Evolutionary conservation across 139 green algal species (phyloP), one percentile per base, ranked within the genome.

Genomic region (Chlamydomonas applanata): DNA sequence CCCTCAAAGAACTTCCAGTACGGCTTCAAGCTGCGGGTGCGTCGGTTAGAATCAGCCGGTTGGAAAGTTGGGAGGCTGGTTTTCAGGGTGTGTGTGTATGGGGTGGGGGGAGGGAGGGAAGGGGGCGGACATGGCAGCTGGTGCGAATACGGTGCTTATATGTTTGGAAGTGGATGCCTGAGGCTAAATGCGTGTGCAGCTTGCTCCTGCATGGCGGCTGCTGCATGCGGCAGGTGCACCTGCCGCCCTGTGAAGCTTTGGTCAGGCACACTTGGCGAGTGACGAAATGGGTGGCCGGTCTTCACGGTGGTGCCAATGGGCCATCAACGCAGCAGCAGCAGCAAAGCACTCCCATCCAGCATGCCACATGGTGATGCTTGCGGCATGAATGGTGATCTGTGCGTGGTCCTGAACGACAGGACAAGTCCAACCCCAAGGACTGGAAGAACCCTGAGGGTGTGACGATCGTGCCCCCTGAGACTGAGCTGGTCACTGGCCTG

Each of bases 11-110:
- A 89, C 44, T 93, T 93, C 75, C 68, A 93, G 75, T 94, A 88
- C 70, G 90, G 85, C 9, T 93, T 93, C 81, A 94, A 94, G 74
- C 89, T 94, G 75, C 73, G 87, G 76, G 85, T 89, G 63, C 80
- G 82, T 30, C 4, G 30, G 30, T 49, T 19, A 1, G 34, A n/a
- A 11, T 7, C 63, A 27, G 22, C 22, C 27, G 24, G 40, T 14
- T 13, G 22, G 46, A 20, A 7, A 44, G n/a, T 34, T 49, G 40
- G 7, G 40, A 11, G 11, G 7, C 11, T 7, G 40, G 40, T 7
- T 49, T 49, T 49, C 40, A 49, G 40, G 40, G 40, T 7, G 11
- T 19, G 40, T 11, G 40, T 62, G 57, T 40, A 71, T 3, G 4
- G 24, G 40, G 19, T 67, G 33, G 40, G 14, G 20, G 46, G 1